A percentile compares a stretch with the other conserved stretches of the same genome.
Evolutionary conservation across 345 rosid genomes (phyloP).

Genomic region (Punica granatum): DNA sequence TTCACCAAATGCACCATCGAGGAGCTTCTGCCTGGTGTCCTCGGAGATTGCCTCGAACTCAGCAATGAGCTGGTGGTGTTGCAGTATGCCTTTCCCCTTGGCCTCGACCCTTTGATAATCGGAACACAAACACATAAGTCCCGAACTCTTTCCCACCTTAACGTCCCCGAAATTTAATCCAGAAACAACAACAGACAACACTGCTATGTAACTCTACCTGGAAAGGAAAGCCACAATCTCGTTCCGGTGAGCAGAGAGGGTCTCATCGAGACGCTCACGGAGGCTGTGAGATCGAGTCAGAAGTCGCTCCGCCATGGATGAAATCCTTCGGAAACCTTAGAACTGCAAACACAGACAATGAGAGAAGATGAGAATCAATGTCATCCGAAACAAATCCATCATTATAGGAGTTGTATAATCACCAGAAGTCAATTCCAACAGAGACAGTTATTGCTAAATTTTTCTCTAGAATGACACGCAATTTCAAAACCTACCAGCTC

Average conservation of each 20-base stretch:
- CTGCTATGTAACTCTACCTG: conserved; percentile 27
- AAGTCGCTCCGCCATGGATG: conserved; percentile 42
- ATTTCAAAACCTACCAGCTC: conserved; percentile 22
- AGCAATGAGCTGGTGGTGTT: conserved; percentile 59
- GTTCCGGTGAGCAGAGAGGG: conserved; percentile 57
- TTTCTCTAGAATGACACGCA: conserved; percentile 15
- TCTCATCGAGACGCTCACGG: conserved; percentile 68
- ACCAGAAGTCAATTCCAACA: conserved; percentile 13
- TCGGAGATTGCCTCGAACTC: conserved; percentile 68
- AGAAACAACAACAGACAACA: background rate
- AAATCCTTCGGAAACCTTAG: conserved; percentile 7
- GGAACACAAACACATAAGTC: background rate
- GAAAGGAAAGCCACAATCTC: conserved; percentile 66
- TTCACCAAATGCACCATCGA: conserved; percentile 54
- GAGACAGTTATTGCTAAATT: background rate
- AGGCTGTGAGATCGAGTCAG: conserved; percentile 63
- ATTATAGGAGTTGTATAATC: conserved; percentile 13
- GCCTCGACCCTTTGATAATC: conserved; percentile 45
- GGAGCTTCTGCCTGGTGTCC: conserved; percentile 40
- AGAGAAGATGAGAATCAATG: background rate
- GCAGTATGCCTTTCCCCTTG: conserved; percentile 73
- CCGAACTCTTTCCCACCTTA: background rate
- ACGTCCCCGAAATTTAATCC: background rate
- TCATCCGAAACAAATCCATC: background rate
- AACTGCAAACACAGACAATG: conserved; percentile 5